Conservation (phyloP, 2,329 filamentous ascomycete genomes). For the Sordariomycetes sp. region DNA sequence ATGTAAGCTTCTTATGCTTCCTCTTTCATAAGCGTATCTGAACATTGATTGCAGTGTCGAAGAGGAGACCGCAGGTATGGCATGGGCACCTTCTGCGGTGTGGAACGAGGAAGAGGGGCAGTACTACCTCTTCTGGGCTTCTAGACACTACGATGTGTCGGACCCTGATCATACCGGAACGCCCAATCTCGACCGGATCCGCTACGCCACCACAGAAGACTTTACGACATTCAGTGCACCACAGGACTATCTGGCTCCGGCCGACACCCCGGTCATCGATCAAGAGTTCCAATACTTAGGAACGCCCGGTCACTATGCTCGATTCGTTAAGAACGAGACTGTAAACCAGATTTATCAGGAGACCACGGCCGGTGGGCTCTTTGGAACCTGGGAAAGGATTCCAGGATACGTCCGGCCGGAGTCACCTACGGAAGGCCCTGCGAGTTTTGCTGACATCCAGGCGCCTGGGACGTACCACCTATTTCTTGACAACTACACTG, state of each 20-base stretch:
- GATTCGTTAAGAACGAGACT: constrained; percentile 42
- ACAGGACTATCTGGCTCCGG: constrained; percentile 31
- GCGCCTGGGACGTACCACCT: constrained; percentile 26
- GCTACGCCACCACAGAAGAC: constrained; percentile 40
- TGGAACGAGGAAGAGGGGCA: constrained; percentile 23
- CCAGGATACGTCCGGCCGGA: constrained; percentile 21
- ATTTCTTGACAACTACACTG: constrained; percentile 32
- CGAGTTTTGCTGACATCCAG: constrained; percentile 24
- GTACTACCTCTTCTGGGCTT: constrained; percentile 40
- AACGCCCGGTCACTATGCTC: constrained; percentile 25
- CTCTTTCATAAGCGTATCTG: too few relatives aligned
- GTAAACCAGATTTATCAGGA: constrained; percentile 38
- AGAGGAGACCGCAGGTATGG: constrained; percentile 22
- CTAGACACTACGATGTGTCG: constrained; percentile 28
- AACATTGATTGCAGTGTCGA: constrained; percentile 18
- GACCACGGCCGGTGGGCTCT: constrained; percentile 30
- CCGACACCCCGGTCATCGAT: constrained; percentile 36
- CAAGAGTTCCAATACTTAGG: constrained; percentile 36
- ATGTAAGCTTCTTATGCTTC: too few relatives aligned
- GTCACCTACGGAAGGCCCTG: constrained; percentile 24
- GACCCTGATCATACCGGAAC: constrained; percentile 35
- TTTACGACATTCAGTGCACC: constrained; percentile 37
- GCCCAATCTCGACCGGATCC: constrained; percentile 29
- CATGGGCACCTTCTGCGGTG: constrained; percentile 26
- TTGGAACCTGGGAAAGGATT: constrained; percentile 35